These are phyloP conservation scores for Amanita pallidorosea DNA, from an alignment of 768 basidiomycete species.

Conservation along the genomic window DNA sequence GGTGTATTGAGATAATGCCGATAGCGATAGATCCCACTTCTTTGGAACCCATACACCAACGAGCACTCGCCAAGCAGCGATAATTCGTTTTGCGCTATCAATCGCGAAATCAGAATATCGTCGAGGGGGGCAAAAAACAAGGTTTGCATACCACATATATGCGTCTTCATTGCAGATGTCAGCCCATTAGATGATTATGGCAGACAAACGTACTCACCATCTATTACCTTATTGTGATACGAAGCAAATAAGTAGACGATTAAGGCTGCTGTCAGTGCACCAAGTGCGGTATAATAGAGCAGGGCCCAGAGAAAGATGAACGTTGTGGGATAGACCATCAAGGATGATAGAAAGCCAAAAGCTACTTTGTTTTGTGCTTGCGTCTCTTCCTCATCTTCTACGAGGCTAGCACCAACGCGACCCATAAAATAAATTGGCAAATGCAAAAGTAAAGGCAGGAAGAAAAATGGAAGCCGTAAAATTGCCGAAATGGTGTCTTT, in stretches of 20 bases:
- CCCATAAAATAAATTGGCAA: slow-evolving; percentile 81
- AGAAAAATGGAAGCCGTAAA: slow-evolving; percentile 78
- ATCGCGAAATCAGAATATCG: slow-evolving; percentile 2
- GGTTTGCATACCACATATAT: slow-evolving; percentile 58
- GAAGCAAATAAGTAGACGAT: slow-evolving; percentile 69
- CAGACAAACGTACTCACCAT: slow-evolving; percentile 37
- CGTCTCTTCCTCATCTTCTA: slow-evolving; percentile 84
- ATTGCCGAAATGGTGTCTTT: slow-evolving; percentile 66
- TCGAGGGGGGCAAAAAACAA: slow-evolving; percentile 6
- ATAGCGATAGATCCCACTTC: slow-evolving; percentile 67
- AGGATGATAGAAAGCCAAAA: slow-evolving; percentile 66
- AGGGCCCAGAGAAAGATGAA: slow-evolving; percentile 85
- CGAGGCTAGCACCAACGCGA: slow-evolving; percentile 60
- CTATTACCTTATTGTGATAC: slow-evolving; percentile 82
- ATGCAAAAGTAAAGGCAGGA: slow-evolving; percentile 76
- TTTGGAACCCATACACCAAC: slow-evolving; percentile 90
- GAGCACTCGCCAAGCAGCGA: slow-evolving; percentile 94
- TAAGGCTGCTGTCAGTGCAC: slow-evolving; percentile 58
- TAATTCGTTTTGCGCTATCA: slow-evolving; percentile 75
- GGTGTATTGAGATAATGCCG: slow-evolving; percentile 66
- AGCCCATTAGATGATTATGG: slow-evolving; percentile 5
- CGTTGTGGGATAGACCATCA: slow-evolving; percentile 69
- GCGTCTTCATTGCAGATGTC: slow-evolving; percentile 33
- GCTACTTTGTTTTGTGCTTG: slow-evolving; percentile 97
- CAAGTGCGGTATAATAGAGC: slow-evolving; percentile 63